phyloP scores from a whole-genome alignment of 805 yeast genomes.

The Geotrichum ghanense region DNA sequence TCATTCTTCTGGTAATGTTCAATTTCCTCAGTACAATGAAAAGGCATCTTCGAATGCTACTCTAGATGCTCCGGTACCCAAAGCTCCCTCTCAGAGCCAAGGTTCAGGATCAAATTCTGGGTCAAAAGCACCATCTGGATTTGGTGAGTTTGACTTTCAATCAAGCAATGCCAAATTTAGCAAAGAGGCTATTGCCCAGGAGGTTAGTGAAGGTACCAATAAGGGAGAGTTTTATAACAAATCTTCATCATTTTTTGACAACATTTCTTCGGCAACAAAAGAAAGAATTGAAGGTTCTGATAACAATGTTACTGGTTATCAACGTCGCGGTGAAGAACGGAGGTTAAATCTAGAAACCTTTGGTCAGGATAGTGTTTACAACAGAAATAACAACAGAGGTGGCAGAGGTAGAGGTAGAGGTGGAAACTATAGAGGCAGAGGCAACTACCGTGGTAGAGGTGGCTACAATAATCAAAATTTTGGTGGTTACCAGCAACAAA shows the following conservation, averaged over 20 bases:
- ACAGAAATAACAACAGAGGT: constrained; percentile 40
- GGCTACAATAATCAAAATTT: constrained; percentile 5
- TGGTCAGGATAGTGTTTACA: constrained; percentile 52
- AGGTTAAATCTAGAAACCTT: constrained; percentile 69
- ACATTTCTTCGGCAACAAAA: constrained; percentile 52
- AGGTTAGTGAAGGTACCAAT: constrained; percentile 20
- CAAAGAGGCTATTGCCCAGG: constrained; percentile 33
- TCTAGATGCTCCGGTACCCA: constrained; percentile 7
- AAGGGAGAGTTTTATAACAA: constrained; percentile 47
- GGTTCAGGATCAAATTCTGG: constrained; percentile 5
- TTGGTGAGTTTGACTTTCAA: constrained; percentile 63
- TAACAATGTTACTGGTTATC: constrained; percentile 16
- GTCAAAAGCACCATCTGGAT: constrained; percentile 4
- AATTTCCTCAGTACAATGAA: constrained; percentile 2
- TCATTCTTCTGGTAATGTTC: not conserved
- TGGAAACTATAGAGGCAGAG: constrained; percentile 27
- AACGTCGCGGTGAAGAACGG: constrained; percentile 67
- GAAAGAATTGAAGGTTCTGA: constrained; percentile 26
- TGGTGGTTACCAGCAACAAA: not conserved
- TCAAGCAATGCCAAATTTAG: constrained; percentile 59
- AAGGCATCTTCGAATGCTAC: constrained; percentile 4
- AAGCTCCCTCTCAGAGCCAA: constrained; percentile 13
- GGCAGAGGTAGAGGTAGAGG: constrained; percentile 40
- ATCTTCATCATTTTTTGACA: constrained; percentile 80
- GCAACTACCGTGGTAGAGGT: constrained; percentile 25